phyloP scores from a whole-genome alignment of 495 filamentous ascomycete genomes.

The Beverwykella pulmonaria region DNA sequence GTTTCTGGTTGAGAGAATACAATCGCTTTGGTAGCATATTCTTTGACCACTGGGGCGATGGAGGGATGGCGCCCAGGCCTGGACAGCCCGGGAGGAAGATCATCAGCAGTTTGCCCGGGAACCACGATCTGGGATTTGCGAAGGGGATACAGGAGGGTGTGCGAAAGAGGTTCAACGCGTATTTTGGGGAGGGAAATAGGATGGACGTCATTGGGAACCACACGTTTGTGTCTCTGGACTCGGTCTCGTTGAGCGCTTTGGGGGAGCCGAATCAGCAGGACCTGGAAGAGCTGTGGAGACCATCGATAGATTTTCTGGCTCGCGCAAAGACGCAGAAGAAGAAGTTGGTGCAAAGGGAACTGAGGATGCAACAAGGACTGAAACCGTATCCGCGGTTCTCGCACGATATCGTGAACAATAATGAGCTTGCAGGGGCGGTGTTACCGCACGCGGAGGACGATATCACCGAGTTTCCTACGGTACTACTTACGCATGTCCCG shows the following conservation, averaged over 20 bases:
- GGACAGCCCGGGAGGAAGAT: slow-evolving; percentile 60
- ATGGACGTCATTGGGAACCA: slow-evolving; percentile 93
- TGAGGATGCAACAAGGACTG: slow-evolving; percentile 54
- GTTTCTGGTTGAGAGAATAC: slow-evolving; percentile 84
- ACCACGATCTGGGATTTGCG: slow-evolving; percentile 96
- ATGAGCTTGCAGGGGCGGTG: slow-evolving; percentile 27
- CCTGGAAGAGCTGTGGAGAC: slow-evolving; percentile 64
- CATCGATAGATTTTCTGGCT: slow-evolving; percentile 75
- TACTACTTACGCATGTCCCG: slow-evolving; percentile 89
- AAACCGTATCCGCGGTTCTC: slow-evolving; percentile 27
- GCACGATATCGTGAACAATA: slow-evolving; percentile 38
- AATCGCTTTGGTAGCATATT: slow-evolving; percentile 79
- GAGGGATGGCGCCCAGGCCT: slow-evolving; percentile 23
- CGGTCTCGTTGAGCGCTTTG: slow-evolving; percentile 79
- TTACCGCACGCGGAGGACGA: slow-evolving; percentile 37
- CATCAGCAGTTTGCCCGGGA: slow-evolving; percentile 83
- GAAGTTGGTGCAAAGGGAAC: slow-evolving; percentile 57
- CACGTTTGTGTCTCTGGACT: slow-evolving; percentile 89
- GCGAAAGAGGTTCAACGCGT: slow-evolving; percentile 78
- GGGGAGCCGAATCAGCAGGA: slow-evolving; percentile 53
- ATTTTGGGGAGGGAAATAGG: slow-evolving; percentile 86
- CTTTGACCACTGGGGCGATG: slow-evolving; percentile 55
- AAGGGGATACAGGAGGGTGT: slow-evolving; percentile 77
- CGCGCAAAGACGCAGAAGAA: slow-evolving; percentile 55
- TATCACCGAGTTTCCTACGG: slow-evolving; percentile 67